These are phyloP conservation scores for Rhodotorula sp. DNA, from an alignment of 1,284 basidiomycete genomes.

Conservation along the genomic window DNA sequence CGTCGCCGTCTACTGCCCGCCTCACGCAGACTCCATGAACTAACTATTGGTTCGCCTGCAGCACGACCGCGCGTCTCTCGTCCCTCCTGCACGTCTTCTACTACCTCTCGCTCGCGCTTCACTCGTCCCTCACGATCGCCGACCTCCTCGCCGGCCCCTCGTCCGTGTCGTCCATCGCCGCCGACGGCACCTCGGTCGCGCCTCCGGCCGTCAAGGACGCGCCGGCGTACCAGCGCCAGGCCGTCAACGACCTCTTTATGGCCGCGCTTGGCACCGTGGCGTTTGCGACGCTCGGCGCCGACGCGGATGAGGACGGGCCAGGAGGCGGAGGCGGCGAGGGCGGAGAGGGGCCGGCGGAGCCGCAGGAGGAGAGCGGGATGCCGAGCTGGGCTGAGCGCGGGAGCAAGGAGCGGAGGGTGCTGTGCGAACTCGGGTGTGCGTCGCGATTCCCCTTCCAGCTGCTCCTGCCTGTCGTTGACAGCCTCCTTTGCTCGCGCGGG, in stretches of 20 bases:
- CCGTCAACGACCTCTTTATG: conserved; percentile 21
- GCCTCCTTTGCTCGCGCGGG: no score
- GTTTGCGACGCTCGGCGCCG: conserved; percentile 24
- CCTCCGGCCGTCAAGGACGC: neutral
- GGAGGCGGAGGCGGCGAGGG: neutral
- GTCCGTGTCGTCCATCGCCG: neutral
- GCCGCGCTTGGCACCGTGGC: conserved; percentile 32
- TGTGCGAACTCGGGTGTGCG: conserved; percentile 30
- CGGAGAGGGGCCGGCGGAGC: conserved; percentile 10
- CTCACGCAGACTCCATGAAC: rapidly evolving
- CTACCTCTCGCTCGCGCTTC: conserved; percentile 32
- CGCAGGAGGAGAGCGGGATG: conserved; percentile 3
- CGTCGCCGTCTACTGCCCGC: neutral
- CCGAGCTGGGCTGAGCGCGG: conserved; percentile 17
- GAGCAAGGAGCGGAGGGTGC: conserved; percentile 1
- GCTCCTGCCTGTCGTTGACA: neutral
- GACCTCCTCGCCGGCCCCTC: conserved; percentile 9
- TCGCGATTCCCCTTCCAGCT: neutral
- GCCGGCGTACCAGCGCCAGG: neutral
- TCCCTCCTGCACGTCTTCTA: conserved; percentile 29
- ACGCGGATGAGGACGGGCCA: neutral
- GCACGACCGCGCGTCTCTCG: conserved; percentile 22
- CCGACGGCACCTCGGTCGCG: neutral
- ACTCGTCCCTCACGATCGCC: conserved; percentile 16
- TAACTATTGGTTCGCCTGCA: neutral